Percentiles rank a stretch among this genome's conserved stretches.
Evolutionary conservation across 371 early-diverging fungal genomes (phyloP).

Genomic region (Rhizomucor miehei): DNA sequence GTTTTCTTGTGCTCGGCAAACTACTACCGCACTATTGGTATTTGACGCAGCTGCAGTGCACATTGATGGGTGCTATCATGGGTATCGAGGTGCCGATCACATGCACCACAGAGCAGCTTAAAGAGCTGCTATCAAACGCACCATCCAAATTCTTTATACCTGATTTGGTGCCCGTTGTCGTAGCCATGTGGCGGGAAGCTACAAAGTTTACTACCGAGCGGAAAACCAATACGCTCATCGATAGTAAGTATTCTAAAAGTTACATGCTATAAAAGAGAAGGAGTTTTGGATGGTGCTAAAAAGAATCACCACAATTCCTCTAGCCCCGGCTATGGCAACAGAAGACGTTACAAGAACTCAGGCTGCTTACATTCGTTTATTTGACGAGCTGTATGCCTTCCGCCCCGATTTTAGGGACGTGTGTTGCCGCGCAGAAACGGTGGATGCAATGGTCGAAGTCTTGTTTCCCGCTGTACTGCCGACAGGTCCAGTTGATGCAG

Average conservation of each 20-base stretch:
- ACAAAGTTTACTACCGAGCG: not conserved
- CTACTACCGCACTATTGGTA: conserved; percentile 63
- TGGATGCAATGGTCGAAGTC: conserved; percentile 53
- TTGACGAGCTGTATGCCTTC: conserved; percentile 52
- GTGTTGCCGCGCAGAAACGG: conserved; percentile 52
- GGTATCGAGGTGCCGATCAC: conserved; percentile 59
- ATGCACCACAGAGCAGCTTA: conserved; percentile 25
- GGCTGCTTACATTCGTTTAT: conserved; percentile 54
- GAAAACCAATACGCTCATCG: not conserved
- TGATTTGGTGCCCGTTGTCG: conserved; percentile 30
- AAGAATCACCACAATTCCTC: not conserved
- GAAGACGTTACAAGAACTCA: conserved; percentile 3
- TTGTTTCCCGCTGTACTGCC: conserved; percentile 52
- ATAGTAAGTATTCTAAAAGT: not conserved
- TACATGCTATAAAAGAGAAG: too few relatives aligned
- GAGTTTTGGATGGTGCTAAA: too few relatives aligned
- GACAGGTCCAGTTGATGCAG: not conserved
- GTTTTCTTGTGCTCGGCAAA: conserved; percentile 55
- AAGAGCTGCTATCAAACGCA: conserved; percentile 6
- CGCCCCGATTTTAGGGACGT: conserved; percentile 57
- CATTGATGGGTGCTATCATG: conserved; percentile 53
- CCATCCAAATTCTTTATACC: conserved; percentile 21
- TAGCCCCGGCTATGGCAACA: too few relatives aligned
- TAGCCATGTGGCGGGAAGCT: conserved; percentile 29
- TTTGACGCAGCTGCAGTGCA: conserved; percentile 58